Evolutionary conservation across 345 rosid species (phyloP), one percentile per base, ranked within the genome.

Genomic region (Citrus trifoliata): DNA sequence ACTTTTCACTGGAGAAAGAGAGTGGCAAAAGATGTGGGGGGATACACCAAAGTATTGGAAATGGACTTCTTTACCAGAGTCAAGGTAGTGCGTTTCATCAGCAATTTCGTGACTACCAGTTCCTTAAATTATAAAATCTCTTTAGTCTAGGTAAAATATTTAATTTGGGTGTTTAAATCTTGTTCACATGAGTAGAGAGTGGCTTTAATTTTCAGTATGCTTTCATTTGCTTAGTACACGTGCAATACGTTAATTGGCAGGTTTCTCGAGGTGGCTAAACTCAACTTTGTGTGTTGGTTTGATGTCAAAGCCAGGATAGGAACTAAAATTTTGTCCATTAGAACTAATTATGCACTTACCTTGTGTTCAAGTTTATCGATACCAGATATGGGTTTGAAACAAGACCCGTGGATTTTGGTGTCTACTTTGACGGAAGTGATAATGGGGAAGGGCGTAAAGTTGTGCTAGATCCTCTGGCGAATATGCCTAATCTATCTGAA

Each of bases 1-100:
- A 84, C 80, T 81, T 81, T 61, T 53, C 76, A 3, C 63, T 79
- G 53, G 76, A 78, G 22, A 81, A 70, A 64, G 10, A 63, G 60
- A 83, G 74, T 4, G 86, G 86, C 51, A 86, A 79, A 70, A 83
- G 66, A 74, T 78, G 86, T 81, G 80, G 82, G 82, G 75, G 3
- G 82, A 83, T 71, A 30, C 81, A 13, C 79, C 83, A 28, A 2
- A 5, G 3, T 77, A 76, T 70, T 83, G 88, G 86, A 76, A 16
- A 46, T 81, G 74, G 85, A 70, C 28, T 22, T 59, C 78, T 22
- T 10, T 7, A 8, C 59, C 77, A 6, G 33, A 68, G 8, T 76
- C 88, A 1, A 83, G 80, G 85, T 42, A 10, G 0, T 42, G 3
- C 14, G 1, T 42, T 42, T 42, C 4, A 42, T 42, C 51, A 38